Percentiles rank a stretch among this genome's conserved stretches.
Evolutionary conservation across 2,329 filamentous ascomycete genomes (phyloP).

Genomic region (Beauveria caledonica): DNA sequence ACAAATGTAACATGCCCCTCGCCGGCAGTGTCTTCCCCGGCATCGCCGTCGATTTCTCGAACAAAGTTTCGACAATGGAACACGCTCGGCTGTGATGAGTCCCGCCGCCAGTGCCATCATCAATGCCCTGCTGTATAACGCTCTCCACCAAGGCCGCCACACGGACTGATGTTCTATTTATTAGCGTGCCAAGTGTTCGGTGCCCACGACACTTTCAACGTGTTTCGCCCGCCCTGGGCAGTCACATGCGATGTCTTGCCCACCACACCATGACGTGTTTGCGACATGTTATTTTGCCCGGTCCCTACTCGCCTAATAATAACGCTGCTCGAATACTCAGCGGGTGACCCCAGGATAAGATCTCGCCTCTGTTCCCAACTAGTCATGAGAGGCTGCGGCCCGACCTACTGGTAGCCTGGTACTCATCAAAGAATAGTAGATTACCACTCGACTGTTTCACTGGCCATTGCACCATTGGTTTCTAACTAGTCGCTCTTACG

Average conservation of each 20-base stretch:
- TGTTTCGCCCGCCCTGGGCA: not conserved
- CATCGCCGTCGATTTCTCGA: not conserved
- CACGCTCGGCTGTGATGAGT: not conserved
- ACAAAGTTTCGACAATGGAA: not conserved
- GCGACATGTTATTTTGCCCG: not conserved
- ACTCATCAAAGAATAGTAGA: not conserved
- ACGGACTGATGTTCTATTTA: not conserved
- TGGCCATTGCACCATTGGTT: not conserved
- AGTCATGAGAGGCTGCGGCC: too few relatives aligned
- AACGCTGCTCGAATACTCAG: not conserved
- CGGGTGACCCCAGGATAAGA: not conserved
- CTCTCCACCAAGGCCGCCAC: not conserved
- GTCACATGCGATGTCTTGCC: conserved; percentile 6
- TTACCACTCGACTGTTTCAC: not conserved
- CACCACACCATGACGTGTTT: not conserved
- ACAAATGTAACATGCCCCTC: not conserved
- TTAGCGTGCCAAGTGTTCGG: not conserved
- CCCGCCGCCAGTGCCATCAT: not conserved
- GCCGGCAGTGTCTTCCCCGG: not conserved
- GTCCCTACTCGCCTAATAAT: not conserved
- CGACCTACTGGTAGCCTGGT: not conserved
- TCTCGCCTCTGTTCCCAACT: not conserved
- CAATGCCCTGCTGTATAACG: not conserved
- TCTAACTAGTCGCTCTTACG: not conserved
- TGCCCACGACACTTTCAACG: not conserved